Conservation (phyloP, 257 asterid species). For the Buddleja alternifolia region DNA sequence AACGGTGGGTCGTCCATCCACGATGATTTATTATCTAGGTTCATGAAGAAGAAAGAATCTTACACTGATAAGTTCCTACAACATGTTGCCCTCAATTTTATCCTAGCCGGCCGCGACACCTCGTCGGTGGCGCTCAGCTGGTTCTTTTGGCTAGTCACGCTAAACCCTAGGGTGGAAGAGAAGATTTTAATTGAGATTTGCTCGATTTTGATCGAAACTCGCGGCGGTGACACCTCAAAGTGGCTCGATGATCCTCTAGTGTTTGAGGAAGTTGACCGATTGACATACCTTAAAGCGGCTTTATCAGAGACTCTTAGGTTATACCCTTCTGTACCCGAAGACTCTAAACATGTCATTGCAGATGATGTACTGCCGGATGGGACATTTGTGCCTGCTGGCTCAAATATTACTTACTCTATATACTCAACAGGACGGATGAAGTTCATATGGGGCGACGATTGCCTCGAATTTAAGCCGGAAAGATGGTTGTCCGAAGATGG, state of each 20-base stretch:
- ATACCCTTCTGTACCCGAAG: conserved; percentile 60
- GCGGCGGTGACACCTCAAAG: conserved; percentile 40
- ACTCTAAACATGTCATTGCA: conserved; percentile 53
- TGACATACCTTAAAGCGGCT: conserved; percentile 50
- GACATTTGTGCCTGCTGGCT: conserved; percentile 54
- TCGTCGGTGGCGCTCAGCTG: conserved; percentile 64
- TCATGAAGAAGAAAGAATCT: conserved; percentile 54
- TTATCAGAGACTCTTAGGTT: conserved; percentile 53
- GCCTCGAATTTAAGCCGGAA: conserved; percentile 59
- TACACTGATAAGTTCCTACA: conserved; percentile 48
- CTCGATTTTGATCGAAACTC: conserved; percentile 37
- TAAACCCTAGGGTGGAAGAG: conserved; percentile 49
- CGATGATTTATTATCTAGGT: conserved; percentile 53
- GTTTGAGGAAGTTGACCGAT: conserved; percentile 50
- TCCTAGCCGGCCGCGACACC: conserved; percentile 60
- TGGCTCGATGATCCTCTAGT: conserved; percentile 47
- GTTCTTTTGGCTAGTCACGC: conserved; percentile 53
- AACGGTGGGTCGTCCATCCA: conserved; percentile 37
- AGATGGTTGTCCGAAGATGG: conserved; percentile 51
- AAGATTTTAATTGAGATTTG: conserved; percentile 43
- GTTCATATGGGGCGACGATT: conserved; percentile 58
- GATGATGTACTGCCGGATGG: conserved; percentile 56
- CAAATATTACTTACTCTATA: conserved; percentile 53
- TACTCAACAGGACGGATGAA: conserved; percentile 61
- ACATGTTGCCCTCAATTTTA: conserved; percentile 50